Percentiles rank a stretch among this genome's conserved stretches.
Conservation (phyloP, 257 asterid genomes). For the Galeopsis tetrahit region DNA sequence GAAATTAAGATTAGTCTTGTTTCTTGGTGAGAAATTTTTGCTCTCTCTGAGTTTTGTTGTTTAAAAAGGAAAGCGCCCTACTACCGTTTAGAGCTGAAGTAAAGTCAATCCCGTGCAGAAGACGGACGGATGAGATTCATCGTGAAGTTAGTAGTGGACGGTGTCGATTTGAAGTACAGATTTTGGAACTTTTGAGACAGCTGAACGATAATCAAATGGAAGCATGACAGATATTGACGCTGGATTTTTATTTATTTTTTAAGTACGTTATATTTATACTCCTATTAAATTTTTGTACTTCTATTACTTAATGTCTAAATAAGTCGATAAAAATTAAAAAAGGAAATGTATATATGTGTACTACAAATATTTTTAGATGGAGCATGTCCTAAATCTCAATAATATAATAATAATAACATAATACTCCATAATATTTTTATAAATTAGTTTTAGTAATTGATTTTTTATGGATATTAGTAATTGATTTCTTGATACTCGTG, state of each 20-base stretch:
- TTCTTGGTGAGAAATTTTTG: slow-evolving; percentile 38
- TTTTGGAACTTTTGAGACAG: slow-evolving; percentile 27
- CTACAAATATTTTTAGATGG: no score
- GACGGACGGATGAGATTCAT: slow-evolving; percentile 29
- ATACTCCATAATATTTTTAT: no score
- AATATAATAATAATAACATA: no score
- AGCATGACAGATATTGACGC: slow-evolving; percentile 32
- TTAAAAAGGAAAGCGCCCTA: slow-evolving; percentile 38
- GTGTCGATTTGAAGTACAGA: slow-evolving; percentile 30
- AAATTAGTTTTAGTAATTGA: no score
- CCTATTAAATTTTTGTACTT: no score
- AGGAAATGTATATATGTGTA: no score
- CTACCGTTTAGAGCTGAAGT: slow-evolving; percentile 29
- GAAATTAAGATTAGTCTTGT: slow-evolving; percentile 29
- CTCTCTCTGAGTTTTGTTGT: slow-evolving; percentile 12
- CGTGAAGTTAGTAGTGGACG: slow-evolving; percentile 26
- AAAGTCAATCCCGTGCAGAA: slow-evolving; percentile 34
- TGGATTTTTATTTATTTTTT: background rate
- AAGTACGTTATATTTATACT: no score
- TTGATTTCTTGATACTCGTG: no score
- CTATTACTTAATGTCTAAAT: no score
- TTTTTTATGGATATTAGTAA: no score
- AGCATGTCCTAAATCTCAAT: no score
- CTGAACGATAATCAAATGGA: slow-evolving; percentile 16
- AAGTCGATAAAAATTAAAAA: no score